Evolutionary conservation across 2,329 filamentous ascomycete species (phyloP).

Genomic region (Calycina marina): DNA sequence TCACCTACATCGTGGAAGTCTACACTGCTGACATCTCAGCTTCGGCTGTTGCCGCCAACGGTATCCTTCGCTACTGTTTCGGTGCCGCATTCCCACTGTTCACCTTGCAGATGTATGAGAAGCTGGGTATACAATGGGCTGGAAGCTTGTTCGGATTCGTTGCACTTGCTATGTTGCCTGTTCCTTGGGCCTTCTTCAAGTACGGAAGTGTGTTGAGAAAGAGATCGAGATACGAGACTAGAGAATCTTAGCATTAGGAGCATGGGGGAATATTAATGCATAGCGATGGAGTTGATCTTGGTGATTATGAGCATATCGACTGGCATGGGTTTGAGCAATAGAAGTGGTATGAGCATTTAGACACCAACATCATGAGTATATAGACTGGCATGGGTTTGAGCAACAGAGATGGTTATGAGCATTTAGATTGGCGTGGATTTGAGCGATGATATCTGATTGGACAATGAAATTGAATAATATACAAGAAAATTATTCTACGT

Average conservation of each 20-base stretch:
- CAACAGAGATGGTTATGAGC: too few relatives aligned
- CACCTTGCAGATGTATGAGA: constrained; percentile 32
- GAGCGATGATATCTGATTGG: too few relatives aligned
- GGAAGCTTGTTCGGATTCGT: constrained; percentile 29
- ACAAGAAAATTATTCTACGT: too few relatives aligned
- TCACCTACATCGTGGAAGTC: constrained; percentile 17
- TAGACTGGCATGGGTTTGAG: too few relatives aligned
- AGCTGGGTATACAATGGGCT: constrained; percentile 28
- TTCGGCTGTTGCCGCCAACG: constrained; percentile 18
- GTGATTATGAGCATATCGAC: too few relatives aligned
- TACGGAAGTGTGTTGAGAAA: background rate
- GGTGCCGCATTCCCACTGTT: constrained; percentile 20
- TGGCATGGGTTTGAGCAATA: too few relatives aligned
- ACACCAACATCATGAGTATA: too few relatives aligned
- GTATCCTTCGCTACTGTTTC: constrained; percentile 15
- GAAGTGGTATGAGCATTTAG: too few relatives aligned
- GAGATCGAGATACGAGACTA: background rate
- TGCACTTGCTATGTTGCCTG: constrained; percentile 25
- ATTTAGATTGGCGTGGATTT: too few relatives aligned
- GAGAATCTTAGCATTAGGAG: background rate
- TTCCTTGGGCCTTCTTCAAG: constrained; percentile 29
- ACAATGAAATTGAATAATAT: too few relatives aligned
- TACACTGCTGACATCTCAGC: constrained; percentile 13
- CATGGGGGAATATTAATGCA: too few relatives aligned
- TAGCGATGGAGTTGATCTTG: too few relatives aligned